Base-by-base conservation (phyloP, 495 filamentous ascomycete species). In the Corynascus novoguineensis region DNA sequence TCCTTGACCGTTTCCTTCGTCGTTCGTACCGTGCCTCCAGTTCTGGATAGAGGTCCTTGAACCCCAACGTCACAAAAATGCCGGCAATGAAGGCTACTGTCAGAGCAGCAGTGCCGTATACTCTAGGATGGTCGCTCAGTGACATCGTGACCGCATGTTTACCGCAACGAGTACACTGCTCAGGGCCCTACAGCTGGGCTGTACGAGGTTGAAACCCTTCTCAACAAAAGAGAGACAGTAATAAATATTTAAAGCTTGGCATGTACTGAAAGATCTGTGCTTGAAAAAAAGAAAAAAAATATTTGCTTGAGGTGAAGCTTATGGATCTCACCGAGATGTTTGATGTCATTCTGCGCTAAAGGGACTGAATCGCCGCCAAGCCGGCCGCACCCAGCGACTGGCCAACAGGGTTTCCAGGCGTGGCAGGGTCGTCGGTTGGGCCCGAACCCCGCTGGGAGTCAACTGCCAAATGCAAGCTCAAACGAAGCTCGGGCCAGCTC, bases 21-120 rank as follows among this genome's bases (percentile, higher is more conserved):
- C 78, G 75, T 57, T 82, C 80, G 58, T 83, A 85, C 22, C 81
- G 77, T 2, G 77, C 69, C 63, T 88, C 84, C 38, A 87, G 73
- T 55, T 86, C 83, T 5, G 86, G 82, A 64, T 87, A 88, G 22
- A 89, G 60, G 59, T 90, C 86, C 65, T 88, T 89, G 72, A 86
- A 84, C 42, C 84, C 82, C 1, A 92, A 66, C 0, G 89, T 90
- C 35, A 89, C 64, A 35, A 87, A 68, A 47, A 89, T 78, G 15
- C 90, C 90, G 17, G 86, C 80, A 32, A 83, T 62, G 61, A 96
- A 95, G 54, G 89, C 89, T 4, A 82, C 74, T 37, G 84, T 76
- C 29, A 89, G 68, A 49, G 77, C 80, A 28, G 76, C 80, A 3
- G 78, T 78, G 73, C 78, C 77, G 64, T 81, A 81, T 57, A 70